phyloP scores from a whole-genome alignment of 2,329 filamentous ascomycete genomes.

The Delphinella strobiligena region DNA sequence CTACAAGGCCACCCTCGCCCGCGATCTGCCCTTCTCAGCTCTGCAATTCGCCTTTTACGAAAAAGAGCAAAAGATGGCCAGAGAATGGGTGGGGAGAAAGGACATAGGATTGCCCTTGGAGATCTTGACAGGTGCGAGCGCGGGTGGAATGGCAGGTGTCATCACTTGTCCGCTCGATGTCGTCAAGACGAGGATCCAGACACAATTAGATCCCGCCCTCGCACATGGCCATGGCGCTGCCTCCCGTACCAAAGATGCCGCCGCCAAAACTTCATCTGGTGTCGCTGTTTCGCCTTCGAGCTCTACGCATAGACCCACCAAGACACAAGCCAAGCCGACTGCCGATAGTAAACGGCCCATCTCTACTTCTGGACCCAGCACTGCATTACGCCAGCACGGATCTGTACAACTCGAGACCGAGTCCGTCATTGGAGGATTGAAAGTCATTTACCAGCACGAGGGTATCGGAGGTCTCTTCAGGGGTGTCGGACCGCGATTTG shows the following conservation, averaged over 20 bases:
- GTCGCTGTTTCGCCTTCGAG: conserved; percentile 2
- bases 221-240: conserved; percentile 16
- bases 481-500: conserved; percentile 79
- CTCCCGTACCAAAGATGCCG: not conserved
- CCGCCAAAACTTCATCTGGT: conserved; percentile 8
- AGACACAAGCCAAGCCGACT: conserved; percentile 11
- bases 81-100: conserved; percentile 61
- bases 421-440: conserved; percentile 72
- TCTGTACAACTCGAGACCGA: conserved; percentile 76
- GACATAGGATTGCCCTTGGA: conserved; percentile 81
- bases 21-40: conserved; percentile 90
- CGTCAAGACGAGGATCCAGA: conserved; percentile 93
- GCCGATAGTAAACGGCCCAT: conserved; percentile 49
- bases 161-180: conserved; percentile 95
- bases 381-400: conserved; percentile 66
- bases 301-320: conserved; percentile 9
- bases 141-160: conserved; percentile 84
- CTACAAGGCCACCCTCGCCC: conserved; percentile 91
- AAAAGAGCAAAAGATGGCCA: conserved; percentile 75
- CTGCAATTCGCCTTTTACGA: conserved; percentile 98
- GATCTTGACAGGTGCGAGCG: conserved; percentile 76
- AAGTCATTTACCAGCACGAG: conserved; percentile 81
- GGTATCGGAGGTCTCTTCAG: conserved; percentile 85
- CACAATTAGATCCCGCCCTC: conserved; percentile 56
- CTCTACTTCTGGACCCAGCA: conserved; percentile 81